Conservation (phyloP, 2,329 filamentous ascomycete genomes). For the Penicillium fuscoglaucum region DNA sequence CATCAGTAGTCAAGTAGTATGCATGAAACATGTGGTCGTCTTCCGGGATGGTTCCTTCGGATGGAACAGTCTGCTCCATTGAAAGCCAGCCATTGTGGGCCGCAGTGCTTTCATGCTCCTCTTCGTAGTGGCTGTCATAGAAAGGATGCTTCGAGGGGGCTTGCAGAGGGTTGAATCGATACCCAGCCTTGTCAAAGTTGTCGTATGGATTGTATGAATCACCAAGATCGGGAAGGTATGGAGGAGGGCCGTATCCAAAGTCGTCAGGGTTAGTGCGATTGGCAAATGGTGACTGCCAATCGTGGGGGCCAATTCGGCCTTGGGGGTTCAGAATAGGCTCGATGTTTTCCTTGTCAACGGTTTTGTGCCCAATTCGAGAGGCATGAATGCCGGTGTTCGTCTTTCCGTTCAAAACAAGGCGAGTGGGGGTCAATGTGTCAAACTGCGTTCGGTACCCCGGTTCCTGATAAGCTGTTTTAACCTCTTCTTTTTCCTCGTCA, state of each 20-base stretch:
- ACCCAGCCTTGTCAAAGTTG: slow-evolving; percentile 29
- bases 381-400: slow-evolving; percentile 17
- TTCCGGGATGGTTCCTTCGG: slow-evolving; percentile 39
- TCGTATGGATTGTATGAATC: slow-evolving; percentile 26
- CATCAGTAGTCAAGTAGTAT: slow-evolving; percentile 34
- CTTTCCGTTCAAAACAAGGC: slow-evolving; percentile 26
- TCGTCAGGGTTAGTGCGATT: slow-evolving; percentile 21
- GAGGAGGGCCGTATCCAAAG: slow-evolving; percentile 25
- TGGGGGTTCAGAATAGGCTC: slow-evolving; percentile 34
- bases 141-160: slow-evolving; percentile 24
- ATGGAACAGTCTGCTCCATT: slow-evolving; percentile 25
- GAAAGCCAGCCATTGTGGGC: slow-evolving; percentile 18
- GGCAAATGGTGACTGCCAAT: slow-evolving; percentile 29
- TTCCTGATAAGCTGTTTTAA: slow-evolving; percentile 12
- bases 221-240: slow-evolving; percentile 28
- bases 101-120: slow-evolving; percentile 9
- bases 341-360: slow-evolving; percentile 41
- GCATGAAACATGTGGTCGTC: slow-evolving; percentile 35
- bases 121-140: slow-evolving; percentile 26
- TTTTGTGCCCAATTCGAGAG: slow-evolving; percentile 10
- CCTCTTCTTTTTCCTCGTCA: slow-evolving; percentile 27
- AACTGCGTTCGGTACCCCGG: slow-evolving; percentile 5
- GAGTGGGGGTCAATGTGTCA: slow-evolving; percentile 21
- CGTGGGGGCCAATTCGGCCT: slow-evolving; percentile 27
- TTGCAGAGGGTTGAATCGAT: slow-evolving; percentile 37